These are phyloP conservation scores for Fusarium tanahbumbuense DNA, from an alignment of 2,329 filamentous ascomycete species.

Conservation along the genomic window DNA sequence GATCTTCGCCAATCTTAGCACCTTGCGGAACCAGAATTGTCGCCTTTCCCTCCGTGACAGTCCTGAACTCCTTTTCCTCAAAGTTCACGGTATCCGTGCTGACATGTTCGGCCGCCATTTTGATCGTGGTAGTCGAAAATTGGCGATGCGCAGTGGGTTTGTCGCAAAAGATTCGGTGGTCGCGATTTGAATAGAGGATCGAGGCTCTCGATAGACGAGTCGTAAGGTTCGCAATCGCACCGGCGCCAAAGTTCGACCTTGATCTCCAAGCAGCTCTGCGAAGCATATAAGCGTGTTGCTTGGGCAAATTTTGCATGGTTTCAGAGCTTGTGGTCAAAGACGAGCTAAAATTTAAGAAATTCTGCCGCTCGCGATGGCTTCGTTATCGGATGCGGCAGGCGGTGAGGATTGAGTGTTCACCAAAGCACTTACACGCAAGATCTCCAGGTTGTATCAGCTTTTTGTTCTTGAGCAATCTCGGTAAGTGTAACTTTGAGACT, in stretches of 20 bases:
- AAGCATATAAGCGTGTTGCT: constrained; percentile 38
- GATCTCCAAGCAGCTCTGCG: constrained; percentile 19
- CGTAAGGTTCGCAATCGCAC: constrained; percentile 16
- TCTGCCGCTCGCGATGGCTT: constrained; percentile 13
- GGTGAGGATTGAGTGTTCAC: not conserved
- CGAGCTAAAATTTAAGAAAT: constrained; percentile 33
- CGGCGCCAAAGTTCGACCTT: constrained; percentile 34
- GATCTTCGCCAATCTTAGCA: constrained; percentile 59
- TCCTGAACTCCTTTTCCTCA: constrained; percentile 63
- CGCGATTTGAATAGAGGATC: not conserved
- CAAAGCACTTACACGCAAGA: not conserved
- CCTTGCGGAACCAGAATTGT: constrained; percentile 65
- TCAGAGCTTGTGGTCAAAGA: constrained; percentile 11
- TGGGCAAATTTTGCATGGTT: constrained; percentile 30
- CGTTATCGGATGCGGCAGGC: not conserved
- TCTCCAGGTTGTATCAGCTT: not conserved
- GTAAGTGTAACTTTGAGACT: not conserved
- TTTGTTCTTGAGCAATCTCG: not conserved
- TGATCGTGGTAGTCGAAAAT: constrained; percentile 37
- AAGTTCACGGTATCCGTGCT: constrained; percentile 44
- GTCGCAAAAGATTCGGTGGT: constrained; percentile 6
- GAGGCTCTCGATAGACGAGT: not conserved
- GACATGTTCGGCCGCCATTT: constrained; percentile 37
- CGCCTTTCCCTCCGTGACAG: constrained; percentile 67
- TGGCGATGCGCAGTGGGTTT: constrained; percentile 12